Conservation (phyloP, 1,284 basidiomycete species). For the Fomitopsis pinicola region DNA sequence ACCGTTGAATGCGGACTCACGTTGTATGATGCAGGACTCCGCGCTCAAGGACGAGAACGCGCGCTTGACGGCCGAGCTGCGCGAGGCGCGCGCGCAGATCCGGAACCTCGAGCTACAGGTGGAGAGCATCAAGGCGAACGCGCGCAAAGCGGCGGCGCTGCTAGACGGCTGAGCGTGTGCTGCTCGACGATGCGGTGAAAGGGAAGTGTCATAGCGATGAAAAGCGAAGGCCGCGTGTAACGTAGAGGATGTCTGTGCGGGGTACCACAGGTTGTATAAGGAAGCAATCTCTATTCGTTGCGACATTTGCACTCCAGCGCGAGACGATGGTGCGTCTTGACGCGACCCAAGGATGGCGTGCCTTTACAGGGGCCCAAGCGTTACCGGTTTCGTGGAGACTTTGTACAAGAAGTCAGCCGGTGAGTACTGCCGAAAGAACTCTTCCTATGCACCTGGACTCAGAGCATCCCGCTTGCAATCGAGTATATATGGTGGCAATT, state of each 20-base stretch:
- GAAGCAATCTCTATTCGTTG: background rate
- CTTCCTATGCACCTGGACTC: too few relatives aligned
- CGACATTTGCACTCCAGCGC: background rate
- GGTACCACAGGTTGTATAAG: background rate
- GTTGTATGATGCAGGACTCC: conserved; percentile 8
- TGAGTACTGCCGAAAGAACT: too few relatives aligned
- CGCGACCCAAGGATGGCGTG: too few relatives aligned
- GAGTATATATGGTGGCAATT: too few relatives aligned
- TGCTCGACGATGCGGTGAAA: background rate
- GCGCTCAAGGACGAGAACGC: conserved; percentile 55
- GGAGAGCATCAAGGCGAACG: conserved; percentile 72
- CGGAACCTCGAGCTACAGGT: conserved; percentile 79
- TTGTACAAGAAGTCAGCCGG: too few relatives aligned
- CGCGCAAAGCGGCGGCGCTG: conserved; percentile 53
- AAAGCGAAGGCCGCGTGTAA: background rate
- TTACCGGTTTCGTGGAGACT: too few relatives aligned
- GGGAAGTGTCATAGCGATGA: background rate
- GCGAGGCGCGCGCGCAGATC: conserved; percentile 76
- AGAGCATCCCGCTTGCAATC: too few relatives aligned
- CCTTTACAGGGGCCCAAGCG: too few relatives aligned
- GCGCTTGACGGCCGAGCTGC: conserved; percentile 57
- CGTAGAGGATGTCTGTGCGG: background rate
- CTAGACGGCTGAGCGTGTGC: conserved; percentile 17
- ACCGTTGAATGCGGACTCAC: background rate
- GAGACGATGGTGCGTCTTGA: background rate